Conservation (phyloP, 2,329 filamentous ascomycete species). For the Penicillium sp. region DNA sequence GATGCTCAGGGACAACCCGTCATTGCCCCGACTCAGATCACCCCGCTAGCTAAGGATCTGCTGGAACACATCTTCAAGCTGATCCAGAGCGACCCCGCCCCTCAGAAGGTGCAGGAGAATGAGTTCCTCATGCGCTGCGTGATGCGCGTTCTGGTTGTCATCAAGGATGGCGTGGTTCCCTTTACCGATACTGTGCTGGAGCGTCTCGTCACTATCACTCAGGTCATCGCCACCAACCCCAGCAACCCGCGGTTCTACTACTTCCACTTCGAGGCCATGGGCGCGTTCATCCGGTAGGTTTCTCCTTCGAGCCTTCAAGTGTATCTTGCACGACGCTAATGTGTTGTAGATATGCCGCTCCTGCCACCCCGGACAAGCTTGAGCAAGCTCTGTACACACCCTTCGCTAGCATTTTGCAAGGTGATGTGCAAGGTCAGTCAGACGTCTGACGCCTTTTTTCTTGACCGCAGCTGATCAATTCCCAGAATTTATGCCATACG, state of each 20-base stretch:
- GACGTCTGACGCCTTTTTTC: not conserved
- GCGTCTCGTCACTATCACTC: conserved; percentile 83
- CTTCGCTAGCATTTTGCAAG: conserved; percentile 72
- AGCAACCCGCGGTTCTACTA: conserved; percentile 98
- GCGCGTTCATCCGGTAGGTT: conserved; percentile 69
- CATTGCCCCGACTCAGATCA: conserved; percentile 73
- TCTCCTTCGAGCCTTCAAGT: not conserved
- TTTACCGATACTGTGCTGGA: conserved; percentile 74
- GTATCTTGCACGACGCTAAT: conserved; percentile 7
- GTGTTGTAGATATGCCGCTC: conserved; percentile 57
- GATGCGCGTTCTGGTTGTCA: conserved; percentile 93
- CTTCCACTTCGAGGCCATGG: conserved; percentile 93
- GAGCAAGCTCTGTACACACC: conserved; percentile 78
- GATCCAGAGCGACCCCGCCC: conserved; percentile 76
- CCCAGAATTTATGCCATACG: conserved; percentile 86
- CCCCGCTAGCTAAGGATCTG: conserved; percentile 77
- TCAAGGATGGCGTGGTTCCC: conserved; percentile 72
- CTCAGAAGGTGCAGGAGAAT: conserved; percentile 95
- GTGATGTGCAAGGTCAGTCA: conserved; percentile 69
- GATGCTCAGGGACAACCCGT: conserved; percentile 71
- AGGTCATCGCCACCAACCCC: conserved; percentile 87
- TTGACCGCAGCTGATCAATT: conserved; percentile 25
- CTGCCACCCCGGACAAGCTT: conserved; percentile 64
- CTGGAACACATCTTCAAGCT: conserved; percentile 85
- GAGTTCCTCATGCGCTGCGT: conserved; percentile 98